phyloP scores from a whole-genome alignment of 129 eudicot genomes.

The Erigeron canadensis region DNA sequence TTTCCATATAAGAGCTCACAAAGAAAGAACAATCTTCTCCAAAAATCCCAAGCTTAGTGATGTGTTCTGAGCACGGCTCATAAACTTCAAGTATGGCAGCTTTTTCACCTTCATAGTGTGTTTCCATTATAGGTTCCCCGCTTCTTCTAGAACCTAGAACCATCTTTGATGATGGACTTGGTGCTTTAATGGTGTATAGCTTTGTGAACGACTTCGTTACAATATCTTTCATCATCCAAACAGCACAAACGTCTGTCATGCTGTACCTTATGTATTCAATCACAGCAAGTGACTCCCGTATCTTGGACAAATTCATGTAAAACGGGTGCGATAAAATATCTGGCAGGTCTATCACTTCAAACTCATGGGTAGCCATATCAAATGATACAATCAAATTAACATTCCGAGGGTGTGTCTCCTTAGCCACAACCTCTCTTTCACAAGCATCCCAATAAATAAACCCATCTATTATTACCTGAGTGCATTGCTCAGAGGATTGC shows the following conservation, averaged over 20 bases:
- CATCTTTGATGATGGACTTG: background rate
- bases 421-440: background rate
- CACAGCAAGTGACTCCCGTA: background rate
- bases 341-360: background rate
- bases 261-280: background rate
- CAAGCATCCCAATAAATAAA: background rate
- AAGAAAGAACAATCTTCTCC: background rate
- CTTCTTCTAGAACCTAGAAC: background rate
- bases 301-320: background rate
- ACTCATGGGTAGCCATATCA: background rate
- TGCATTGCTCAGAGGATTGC: background rate
- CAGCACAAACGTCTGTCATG: background rate
- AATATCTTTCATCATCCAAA: constrained; percentile 2
- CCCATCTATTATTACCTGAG: background rate
- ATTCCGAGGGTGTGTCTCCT: background rate
- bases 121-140: constrained; percentile 5
- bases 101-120: background rate
- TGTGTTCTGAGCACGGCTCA: background rate
- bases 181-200: background rate
- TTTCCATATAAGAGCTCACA: constrained; percentile 7
- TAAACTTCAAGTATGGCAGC: background rate
- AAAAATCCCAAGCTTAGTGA: background rate
- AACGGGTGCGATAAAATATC: background rate
- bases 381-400: background rate
- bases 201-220: background rate